A percentile compares a stretch with the other conserved stretches of the same genome.
Conservation (phyloP, 2,329 filamentous ascomycete species). For the Graphilbum sp. region DNA sequence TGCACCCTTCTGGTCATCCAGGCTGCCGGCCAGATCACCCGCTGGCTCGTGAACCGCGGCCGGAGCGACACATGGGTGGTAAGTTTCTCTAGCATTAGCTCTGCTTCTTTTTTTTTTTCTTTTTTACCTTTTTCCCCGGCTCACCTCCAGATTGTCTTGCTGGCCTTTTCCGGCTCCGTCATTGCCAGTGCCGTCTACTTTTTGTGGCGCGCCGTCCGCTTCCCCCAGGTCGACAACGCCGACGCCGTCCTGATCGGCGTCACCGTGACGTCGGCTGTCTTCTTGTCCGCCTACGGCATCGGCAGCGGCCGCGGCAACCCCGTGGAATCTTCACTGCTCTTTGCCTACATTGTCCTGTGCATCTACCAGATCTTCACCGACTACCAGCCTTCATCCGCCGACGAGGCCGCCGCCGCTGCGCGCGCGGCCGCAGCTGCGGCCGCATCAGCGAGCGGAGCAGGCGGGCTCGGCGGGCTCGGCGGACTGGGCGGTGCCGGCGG, state of each 20-base stretch:
- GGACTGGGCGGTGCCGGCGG: too few species aligned
- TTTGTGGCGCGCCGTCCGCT: constrained; percentile 84
- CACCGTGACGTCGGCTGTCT: constrained; percentile 80
- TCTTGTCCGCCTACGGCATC: constrained; percentile 86
- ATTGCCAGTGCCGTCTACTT: constrained; percentile 94
- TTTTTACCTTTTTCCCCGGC: neutral
- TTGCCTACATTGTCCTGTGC: constrained; percentile 95
- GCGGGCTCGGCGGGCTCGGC: neutral
- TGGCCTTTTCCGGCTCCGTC: constrained; percentile 76
- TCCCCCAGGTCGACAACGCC: constrained; percentile 82
- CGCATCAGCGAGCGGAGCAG: constrained; percentile 29
- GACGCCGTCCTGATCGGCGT: constrained; percentile 88
- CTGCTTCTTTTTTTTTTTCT: neutral
- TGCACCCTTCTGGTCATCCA: constrained; percentile 94
- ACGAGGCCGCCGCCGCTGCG: constrained; percentile 34
- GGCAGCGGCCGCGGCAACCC: constrained; percentile 87
- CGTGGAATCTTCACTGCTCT: constrained; percentile 85
- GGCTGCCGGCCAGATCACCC: constrained; percentile 80
- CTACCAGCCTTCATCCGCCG: constrained; percentile 56
- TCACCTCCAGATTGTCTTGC: constrained; percentile 54
- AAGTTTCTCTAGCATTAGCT: constrained; percentile 19
- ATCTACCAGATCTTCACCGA: constrained; percentile 99
- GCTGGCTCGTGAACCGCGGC: constrained; percentile 86
- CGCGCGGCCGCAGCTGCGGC: constrained; percentile 23
- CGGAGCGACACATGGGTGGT: constrained; percentile 95